Evolutionary conservation across 805 yeast species (phyloP).

Genomic region (Metschnikowia noctiluminum): DNA sequence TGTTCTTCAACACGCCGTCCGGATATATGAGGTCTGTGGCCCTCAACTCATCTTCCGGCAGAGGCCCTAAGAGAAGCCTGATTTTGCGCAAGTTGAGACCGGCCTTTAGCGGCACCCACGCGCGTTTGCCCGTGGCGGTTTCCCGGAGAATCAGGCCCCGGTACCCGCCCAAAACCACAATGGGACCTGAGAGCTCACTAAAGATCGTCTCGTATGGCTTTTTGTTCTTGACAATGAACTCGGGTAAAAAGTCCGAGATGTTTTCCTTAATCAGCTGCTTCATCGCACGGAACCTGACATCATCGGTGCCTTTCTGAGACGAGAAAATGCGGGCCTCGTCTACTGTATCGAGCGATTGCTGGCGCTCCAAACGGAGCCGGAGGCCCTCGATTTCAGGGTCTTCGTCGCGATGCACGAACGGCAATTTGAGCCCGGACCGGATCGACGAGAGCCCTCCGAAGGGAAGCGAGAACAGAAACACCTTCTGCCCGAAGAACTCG

Average conservation of each 20-base stretch:
- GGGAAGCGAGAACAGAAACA: conserved; percentile 58
- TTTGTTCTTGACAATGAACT: conserved; percentile 25
- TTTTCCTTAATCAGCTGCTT: conserved; percentile 57
- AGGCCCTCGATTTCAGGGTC: conserved; percentile 26
- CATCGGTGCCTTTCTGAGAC: conserved; percentile 56
- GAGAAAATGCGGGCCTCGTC: conserved; percentile 62
- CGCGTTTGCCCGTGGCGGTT: conserved; percentile 54
- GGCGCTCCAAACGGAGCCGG: conserved; percentile 44
- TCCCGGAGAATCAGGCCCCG: conserved; percentile 79
- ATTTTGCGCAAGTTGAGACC: conserved; percentile 73
- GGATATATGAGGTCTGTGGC: conserved; percentile 57
- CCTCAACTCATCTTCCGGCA: conserved; percentile 60
- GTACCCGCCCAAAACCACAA: conserved; percentile 83
- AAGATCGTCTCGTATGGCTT: conserved; percentile 43
- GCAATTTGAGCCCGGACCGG: conserved; percentile 22
- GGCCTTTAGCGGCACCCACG: conserved; percentile 87
- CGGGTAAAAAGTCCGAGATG: conserved; percentile 40
- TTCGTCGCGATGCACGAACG: conserved; percentile 17
- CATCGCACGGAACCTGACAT: conserved; percentile 67
- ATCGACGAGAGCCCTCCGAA: conserved; percentile 44
- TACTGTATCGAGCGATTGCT: conserved; percentile 54
- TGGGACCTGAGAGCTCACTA: conserved; percentile 69
- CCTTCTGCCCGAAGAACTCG: conserved; percentile 28
- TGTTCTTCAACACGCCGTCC: conserved; percentile 72
- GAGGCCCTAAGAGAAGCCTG: conserved; percentile 70